Base-by-base conservation (phyloP, 2,329 filamentous ascomycete species). In the Fusarium domesticum region DNA sequence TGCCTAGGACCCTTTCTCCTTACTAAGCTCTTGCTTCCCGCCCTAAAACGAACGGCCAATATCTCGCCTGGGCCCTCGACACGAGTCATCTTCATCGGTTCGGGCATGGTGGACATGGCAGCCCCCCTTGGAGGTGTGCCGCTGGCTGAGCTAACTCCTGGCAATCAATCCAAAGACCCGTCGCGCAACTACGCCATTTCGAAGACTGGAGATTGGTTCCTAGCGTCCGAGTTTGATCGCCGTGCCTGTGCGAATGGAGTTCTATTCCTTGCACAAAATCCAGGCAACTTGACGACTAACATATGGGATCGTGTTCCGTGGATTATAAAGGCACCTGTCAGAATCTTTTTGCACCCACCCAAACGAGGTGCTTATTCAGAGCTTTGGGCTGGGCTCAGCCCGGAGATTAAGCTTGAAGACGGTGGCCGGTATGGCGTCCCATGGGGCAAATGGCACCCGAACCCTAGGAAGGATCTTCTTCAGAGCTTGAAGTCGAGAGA, bases 341-440 rank as follows among this genome's bases (percentile, higher is more conserved):
- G 48, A 6, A 25, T 65, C 4, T 45, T 64, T 3, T 25, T 47
- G 11, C 58, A 69, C 37, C 58, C 61, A 12, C 51, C 66, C 2
- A 52, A 46, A 4, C 51, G 60, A 20, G 71, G 69, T 6, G 70
- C 69, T 2, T 71, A 70, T 43, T 71, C 70, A 1, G 68, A 70
- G 51, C 44, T 73, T 2, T 72, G 57, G 38, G 65, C 68, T 25
- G 70, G 66, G 1, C 53, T 71, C 37, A 67, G 67, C 1, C 58
- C 64, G 1, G 66, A 71, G 3, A 55, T 72, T 6, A 63, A 57
- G 6, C 19, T 50, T 3, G 58, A 62, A 37, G 55, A 65, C 1
- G 59, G 58, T 33, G 64, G 62, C 6, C 37, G 48, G 5, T 64
- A 61, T 14, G 47, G 63, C 32, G 53, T 64, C 7, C 64, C 62